phyloP scores from a whole-genome alignment of 257 asterid species.

The Rehmannia glutinosa region DNA sequence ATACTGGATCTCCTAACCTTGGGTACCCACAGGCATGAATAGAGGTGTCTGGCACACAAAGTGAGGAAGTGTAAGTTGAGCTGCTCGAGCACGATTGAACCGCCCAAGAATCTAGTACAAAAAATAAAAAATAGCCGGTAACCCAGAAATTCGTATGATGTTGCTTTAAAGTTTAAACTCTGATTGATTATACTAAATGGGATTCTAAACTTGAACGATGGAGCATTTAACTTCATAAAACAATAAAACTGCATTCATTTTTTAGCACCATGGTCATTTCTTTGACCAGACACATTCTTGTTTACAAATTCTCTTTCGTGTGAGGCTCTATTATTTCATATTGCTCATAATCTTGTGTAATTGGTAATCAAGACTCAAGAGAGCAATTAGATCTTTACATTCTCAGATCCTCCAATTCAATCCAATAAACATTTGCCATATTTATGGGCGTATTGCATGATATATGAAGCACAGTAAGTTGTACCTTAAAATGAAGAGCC shows the following conservation, averaged over 20 bases:
- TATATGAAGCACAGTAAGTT: background rate
- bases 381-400: conserved; percentile 7
- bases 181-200: background rate
- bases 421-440: background rate
- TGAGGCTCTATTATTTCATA: background rate
- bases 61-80: conserved; percentile 86
- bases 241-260: too few species aligned
- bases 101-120: conserved; percentile 73
- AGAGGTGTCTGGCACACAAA: conserved; percentile 80
- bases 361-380: background rate
- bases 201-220: background rate
- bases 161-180: background rate
- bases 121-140: conserved; percentile 5
- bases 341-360: background rate
- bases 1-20: conserved; percentile 48
- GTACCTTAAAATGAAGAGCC: conserved; percentile 54
- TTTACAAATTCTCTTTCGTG: background rate
- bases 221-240: background rate
- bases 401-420: background rate
- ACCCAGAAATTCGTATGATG: background rate
- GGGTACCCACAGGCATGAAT: conserved; percentile 99
- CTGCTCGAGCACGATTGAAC: conserved; percentile 97
- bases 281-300: background rate
- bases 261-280: background rate
- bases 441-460: background rate